phyloP scores from a whole-genome alignment of 331 rosid genomes.

The Telfairia occidentalis region DNA sequence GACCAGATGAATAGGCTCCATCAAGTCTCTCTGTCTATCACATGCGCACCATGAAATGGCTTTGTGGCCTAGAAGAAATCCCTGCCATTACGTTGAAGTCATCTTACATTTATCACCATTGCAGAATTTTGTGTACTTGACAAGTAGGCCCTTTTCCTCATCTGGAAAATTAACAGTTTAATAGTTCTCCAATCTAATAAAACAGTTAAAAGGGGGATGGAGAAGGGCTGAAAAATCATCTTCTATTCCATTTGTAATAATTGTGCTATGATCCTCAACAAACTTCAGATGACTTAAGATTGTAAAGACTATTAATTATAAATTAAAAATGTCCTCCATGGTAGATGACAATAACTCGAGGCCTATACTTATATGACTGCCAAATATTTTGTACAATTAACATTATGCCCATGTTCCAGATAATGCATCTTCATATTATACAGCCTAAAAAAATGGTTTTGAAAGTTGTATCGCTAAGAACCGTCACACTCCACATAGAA shows the following conservation, averaged over 20 bases:
- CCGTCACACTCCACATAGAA: conserved; percentile 10
- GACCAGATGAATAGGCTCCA: conserved; percentile 1
- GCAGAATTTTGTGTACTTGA: background rate
- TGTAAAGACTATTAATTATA: background rate
- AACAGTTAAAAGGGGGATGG: background rate
- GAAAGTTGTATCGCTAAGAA: background rate
- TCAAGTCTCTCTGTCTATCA: conserved; percentile 21
- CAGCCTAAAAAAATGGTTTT: conserved; percentile 11
- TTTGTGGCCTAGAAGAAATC: conserved; percentile 34
- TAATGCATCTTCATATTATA: conserved; percentile 10
- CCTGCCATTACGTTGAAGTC: conserved; percentile 6
- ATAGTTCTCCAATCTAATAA: background rate
- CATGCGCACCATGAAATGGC: conserved; percentile 24
- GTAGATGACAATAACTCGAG: conserved; percentile 10
- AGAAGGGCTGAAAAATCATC: background rate
- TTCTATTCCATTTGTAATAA: conserved; percentile 5
- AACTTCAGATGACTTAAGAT: background rate
- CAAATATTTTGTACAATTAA: conserved; percentile 11
- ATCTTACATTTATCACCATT: background rate
- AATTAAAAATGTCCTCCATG: background rate
- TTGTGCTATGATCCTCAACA: conserved; percentile 8
- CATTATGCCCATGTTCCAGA: conserved; percentile 1
- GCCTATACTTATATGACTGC: conserved; percentile 15
- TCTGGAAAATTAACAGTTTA: background rate
- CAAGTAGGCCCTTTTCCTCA: background rate